Base-by-base conservation (phyloP, 768 basidiomycete species). In the Cyclocybe aegerita region DNA sequence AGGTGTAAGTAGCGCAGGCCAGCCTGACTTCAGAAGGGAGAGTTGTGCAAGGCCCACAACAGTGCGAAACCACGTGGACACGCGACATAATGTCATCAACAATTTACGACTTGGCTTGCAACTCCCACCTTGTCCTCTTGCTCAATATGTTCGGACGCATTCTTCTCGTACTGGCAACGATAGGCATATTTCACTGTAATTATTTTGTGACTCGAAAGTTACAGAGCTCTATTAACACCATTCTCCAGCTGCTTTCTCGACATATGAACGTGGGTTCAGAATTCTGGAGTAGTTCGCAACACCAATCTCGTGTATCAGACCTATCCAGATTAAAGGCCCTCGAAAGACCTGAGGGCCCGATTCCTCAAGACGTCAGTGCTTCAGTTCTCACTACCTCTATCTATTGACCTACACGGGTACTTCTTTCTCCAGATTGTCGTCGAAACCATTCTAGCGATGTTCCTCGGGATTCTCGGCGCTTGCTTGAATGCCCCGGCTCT, bases 301-400 rank as follows among this genome's bases (percentile, higher is more conserved):
- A 31, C 43, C 16, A 39, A 43, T 49, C n/a, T 40, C 39, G 14
- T 11, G 49, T 36, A n/a, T n/a, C 43, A 93, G 90, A 93, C 64
- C 68, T 90, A 43, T 88, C 89, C 9, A 82, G 82, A 55, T 62
- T 90, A 57, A 93, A 92, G 60, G 86, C 87, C 11, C 75, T 90
- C 37, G 88, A 85, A 50, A 68, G 79, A 46, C 87, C 85, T 29
- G 86, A 89, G 62, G 82, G 80, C 9, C 66, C 76, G 10, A 68
- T 91, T 9, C 90, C 90, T 10, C 59, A 68, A 42, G 82, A 85
- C 58, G 90, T 90, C 56, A 56, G 74, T 54, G 34, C 42, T 23
- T 30, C 9, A 11, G 30, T 40, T 32, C 32, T 16, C 16, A 30
- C 49, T 36, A 7, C 31, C 23, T 23, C 23, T 23, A 42, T 29